phyloP scores from a whole-genome alignment of 2,329 filamentous ascomycete genomes.

The Aspergillus piperis region DNA sequence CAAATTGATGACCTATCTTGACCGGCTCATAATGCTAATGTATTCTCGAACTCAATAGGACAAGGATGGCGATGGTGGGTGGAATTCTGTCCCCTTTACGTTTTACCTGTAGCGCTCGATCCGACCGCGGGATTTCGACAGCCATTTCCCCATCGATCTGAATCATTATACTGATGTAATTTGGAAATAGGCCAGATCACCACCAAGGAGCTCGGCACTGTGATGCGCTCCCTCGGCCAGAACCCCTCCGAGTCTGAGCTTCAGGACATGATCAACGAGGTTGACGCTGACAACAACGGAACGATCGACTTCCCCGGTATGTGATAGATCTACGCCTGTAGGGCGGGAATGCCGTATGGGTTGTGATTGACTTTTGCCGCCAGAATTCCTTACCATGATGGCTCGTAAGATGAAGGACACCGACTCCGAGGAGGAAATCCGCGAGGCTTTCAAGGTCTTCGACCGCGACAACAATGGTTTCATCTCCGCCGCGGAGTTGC shows the following conservation, averaged over 20 bases:
- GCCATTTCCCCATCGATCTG: neutral
- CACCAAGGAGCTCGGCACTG: slow-evolving; percentile 84
- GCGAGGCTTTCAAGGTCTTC: slow-evolving; percentile 87
- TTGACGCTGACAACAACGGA: slow-evolving; percentile 89
- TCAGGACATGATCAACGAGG: slow-evolving; percentile 94
- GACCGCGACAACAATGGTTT: slow-evolving; percentile 91
- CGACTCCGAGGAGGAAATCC: slow-evolving; percentile 86
- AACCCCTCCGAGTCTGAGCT: slow-evolving; percentile 88
- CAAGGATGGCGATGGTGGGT: slow-evolving; percentile 89
- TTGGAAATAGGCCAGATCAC: slow-evolving; percentile 74
- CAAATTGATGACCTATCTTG: neutral
- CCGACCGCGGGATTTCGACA: neutral
- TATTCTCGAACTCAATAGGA: slow-evolving; percentile 56
- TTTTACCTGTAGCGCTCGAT: neutral
- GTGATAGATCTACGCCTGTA: slow-evolving; percentile 25
- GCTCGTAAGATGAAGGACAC: slow-evolving; percentile 93
- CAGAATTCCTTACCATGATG: slow-evolving; percentile 93
- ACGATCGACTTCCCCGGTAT: slow-evolving; percentile 88
- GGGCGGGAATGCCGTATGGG: neutral
- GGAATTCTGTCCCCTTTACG: slow-evolving; percentile 10
- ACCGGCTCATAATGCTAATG: slow-evolving; percentile 21
- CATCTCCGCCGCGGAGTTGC: slow-evolving; percentile 83
- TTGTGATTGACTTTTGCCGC: slow-evolving; percentile 20
- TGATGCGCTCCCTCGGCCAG: slow-evolving; percentile 87
- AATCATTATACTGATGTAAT: neutral